These are phyloP conservation scores for Cladosporium oxysporum DNA, from an alignment of 2,329 filamentous ascomycete genomes.

Conservation along the genomic window DNA sequence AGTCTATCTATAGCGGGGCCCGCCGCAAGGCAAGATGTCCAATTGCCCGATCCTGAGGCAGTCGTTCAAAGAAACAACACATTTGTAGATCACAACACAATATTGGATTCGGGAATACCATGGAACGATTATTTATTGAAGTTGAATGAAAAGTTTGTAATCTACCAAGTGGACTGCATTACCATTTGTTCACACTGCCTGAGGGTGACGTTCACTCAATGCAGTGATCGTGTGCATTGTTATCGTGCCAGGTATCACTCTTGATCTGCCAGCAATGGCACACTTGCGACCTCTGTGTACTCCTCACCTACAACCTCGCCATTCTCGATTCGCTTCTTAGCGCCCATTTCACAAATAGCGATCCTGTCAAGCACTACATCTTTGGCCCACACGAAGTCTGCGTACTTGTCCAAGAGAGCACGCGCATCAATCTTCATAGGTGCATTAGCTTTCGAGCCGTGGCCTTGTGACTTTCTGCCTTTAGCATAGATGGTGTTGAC, in stretches of 20 bases:
- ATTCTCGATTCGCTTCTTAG: conserved; percentile 60
- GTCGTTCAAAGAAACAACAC: neutral
- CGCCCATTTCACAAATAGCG: conserved; percentile 85
- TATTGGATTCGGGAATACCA: conserved; percentile 12
- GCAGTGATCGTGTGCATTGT: neutral
- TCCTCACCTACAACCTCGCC: conserved; percentile 54
- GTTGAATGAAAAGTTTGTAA: conserved; percentile 16
- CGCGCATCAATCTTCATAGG: conserved; percentile 46
- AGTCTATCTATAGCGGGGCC: neutral
- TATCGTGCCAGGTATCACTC: neutral
- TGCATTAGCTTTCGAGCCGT: conserved; percentile 38
- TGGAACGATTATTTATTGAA: conserved; percentile 9
- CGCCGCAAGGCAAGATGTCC: neutral
- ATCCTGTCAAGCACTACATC: conserved; percentile 68
- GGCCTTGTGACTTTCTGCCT: conserved; percentile 32
- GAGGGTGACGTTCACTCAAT: neutral
- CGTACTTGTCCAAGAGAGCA: conserved; percentile 55
- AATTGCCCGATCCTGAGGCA: neutral
- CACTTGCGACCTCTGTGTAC: conserved; percentile 52
- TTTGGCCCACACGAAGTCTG: conserved; percentile 70
- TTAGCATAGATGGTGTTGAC: conserved; percentile 81
- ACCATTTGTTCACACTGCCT: neutral
- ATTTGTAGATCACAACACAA: conserved; percentile 7
- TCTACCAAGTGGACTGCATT: neutral
- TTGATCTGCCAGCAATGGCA: conserved; percentile 19